phyloP scores from a whole-genome alignment of 1,139 yeast genomes.

The Geotrichum aggregatum region DNA sequence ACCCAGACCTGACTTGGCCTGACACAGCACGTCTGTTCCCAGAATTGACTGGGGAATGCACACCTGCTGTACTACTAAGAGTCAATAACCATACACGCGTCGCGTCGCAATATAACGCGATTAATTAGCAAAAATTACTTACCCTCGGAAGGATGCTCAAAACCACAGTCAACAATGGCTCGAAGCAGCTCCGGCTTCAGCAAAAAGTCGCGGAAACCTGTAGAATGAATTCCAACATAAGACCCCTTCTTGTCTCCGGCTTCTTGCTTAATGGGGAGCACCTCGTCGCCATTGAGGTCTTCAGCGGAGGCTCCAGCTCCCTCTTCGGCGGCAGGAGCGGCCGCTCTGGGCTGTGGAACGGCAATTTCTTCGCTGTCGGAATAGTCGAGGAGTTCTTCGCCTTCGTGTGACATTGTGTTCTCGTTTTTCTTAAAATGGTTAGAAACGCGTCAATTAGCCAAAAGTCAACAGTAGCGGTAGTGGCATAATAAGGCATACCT shows the following conservation, averaged over 20 bases:
- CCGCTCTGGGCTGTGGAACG: conserved; percentile 56
- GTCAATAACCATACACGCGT: not conserved
- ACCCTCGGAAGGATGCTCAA: conserved; percentile 99
- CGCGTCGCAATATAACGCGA: not conserved
- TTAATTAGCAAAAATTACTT: too few species aligned
- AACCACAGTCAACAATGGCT: conserved; percentile 98
- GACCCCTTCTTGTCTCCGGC: conserved; percentile 89
- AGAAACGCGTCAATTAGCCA: too few species aligned
- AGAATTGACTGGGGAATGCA: conserved; percentile 97
- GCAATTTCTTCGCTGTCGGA: conserved; percentile 96
- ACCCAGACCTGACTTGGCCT: conserved; percentile 99
- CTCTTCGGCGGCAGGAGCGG: conserved; percentile 32
- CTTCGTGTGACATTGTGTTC: conserved; percentile 72
- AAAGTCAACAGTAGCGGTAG: too few species aligned
- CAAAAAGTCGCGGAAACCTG: conserved; percentile 96
- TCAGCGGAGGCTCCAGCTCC: conserved; percentile 30
- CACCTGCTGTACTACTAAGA: conserved; percentile 79
- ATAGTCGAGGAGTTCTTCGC: conserved; percentile 96
- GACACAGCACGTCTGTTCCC: conserved; percentile 96
- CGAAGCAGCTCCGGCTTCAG: conserved; percentile 94
- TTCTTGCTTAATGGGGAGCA: conserved; percentile 38
- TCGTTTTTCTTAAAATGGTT: too few species aligned
- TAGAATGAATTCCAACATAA: conserved; percentile 95
- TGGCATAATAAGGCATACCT: too few species aligned
- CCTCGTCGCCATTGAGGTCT: conserved; percentile 25